phyloP scores from a whole-genome alignment of 2,329 filamentous ascomycete species.

The Alternaria longipes region DNA sequence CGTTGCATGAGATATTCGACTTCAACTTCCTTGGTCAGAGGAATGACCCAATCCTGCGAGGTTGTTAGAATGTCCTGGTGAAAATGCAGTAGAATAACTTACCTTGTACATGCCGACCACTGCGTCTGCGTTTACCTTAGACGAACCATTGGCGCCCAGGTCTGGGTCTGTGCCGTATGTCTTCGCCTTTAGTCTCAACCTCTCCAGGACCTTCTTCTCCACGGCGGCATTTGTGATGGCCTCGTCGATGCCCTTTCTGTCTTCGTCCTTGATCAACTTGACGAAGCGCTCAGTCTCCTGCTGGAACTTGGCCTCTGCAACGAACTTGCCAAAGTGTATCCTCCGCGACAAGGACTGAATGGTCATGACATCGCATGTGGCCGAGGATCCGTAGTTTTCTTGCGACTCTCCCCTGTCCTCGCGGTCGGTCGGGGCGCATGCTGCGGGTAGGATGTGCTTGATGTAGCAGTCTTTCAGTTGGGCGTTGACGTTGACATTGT shows the following conservation, averaged over 20 bases:
- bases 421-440: slow-evolving; percentile 80
- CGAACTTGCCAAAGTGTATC: slow-evolving; percentile 98
- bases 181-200: slow-evolving; percentile 85
- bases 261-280: slow-evolving; percentile 79
- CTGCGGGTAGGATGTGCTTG: slow-evolving; percentile 80
- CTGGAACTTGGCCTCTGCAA: slow-evolving; percentile 93
- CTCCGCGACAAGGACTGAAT: slow-evolving; percentile 88
- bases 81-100: background rate
- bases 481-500: slow-evolving; percentile 89
- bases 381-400: slow-evolving; percentile 95
- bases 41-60: slow-evolving; percentile 81
- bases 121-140: slow-evolving; percentile 91
- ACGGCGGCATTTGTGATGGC: slow-evolving; percentile 92
- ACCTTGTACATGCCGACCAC: slow-evolving; percentile 54
- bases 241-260: slow-evolving; percentile 81
- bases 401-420: slow-evolving; percentile 83
- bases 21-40: slow-evolving; percentile 96
- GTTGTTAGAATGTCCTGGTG: background rate
- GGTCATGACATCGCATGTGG: slow-evolving; percentile 88
- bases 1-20: slow-evolving; percentile 98
- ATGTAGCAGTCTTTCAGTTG: slow-evolving; percentile 89
- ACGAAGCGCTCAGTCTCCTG: slow-evolving; percentile 84
- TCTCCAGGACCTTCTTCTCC: slow-evolving; percentile 89
- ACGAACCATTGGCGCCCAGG: slow-evolving; percentile 63
- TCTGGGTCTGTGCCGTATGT: slow-evolving; percentile 94